These are phyloP conservation scores for Talaromyces ruber DNA, from an alignment of 495 filamentous ascomycete genomes.

Conservation along the genomic window DNA sequence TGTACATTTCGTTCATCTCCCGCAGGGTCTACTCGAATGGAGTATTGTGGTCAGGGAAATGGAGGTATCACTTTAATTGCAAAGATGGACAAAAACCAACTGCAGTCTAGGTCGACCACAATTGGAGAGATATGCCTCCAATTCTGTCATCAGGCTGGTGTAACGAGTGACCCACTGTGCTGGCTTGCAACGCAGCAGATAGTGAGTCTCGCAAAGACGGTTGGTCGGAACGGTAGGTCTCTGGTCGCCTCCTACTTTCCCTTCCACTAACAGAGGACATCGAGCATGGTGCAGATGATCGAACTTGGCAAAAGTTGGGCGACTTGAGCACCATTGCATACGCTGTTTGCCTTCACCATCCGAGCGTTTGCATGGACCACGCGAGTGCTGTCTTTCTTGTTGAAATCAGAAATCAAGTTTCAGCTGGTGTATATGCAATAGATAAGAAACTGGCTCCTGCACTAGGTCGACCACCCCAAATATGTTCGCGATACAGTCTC, in stretches of 20 bases:
- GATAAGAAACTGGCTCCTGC: conserved; percentile 42
- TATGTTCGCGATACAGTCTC: conserved; percentile 40
- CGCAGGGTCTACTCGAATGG: too few relatives aligned
- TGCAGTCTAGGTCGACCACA: background rate
- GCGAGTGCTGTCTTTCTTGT: conserved; percentile 34
- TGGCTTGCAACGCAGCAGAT: background rate
- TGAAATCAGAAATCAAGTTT: conserved; percentile 37
- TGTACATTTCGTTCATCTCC: too few relatives aligned
- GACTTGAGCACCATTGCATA: conserved; percentile 25
- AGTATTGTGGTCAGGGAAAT: too few relatives aligned
- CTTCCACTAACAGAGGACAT: background rate
- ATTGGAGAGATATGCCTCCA: background rate
- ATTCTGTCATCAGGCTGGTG: background rate
- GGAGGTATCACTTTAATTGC: too few relatives aligned
- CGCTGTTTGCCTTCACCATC: conserved; percentile 45
- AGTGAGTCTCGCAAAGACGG: background rate
- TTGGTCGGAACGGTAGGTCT: background rate
- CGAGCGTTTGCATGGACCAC: conserved; percentile 18
- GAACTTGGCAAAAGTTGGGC: conserved; percentile 20
- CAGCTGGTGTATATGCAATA: conserved; percentile 33
- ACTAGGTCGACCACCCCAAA: conserved; percentile 41
- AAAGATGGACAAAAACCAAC: background rate
- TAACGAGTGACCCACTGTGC: background rate
- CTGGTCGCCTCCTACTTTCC: too few relatives aligned
- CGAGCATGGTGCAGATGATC: conserved; percentile 14